Evolutionary conservation across 768 basidiomycete genomes (phyloP).

Genomic region (Trametes cinnabarina): DNA sequence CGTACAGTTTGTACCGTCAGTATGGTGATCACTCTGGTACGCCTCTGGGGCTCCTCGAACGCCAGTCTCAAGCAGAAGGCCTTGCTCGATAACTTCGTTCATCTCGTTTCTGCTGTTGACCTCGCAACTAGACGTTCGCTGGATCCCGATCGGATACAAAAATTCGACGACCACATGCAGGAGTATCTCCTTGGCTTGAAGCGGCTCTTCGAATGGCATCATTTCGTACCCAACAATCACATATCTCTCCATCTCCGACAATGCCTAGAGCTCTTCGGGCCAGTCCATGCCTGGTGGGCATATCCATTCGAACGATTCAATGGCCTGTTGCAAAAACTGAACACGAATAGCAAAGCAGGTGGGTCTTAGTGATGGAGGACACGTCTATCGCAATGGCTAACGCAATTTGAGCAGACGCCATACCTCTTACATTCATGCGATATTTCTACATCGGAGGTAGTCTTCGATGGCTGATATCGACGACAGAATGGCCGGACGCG

Average conservation of each 20-base stretch:
- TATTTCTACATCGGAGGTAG: background rate
- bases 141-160: conserved; percentile 1
- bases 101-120: conserved; percentile 23
- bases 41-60: conserved; percentile 31
- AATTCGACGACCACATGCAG: conserved; percentile 7
- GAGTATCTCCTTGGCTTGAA: conserved; percentile 23
- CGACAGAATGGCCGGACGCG: background rate
- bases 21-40: conserved; percentile 34
- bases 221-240: conserved; percentile 34
- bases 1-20: conserved; percentile 33
- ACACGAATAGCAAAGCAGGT: conserved; percentile 24
- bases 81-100: conserved; percentile 33
- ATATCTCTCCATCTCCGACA: conserved; percentile 32
- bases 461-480: background rate
- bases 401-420: too few species aligned
- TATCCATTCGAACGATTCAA: conserved; percentile 34
- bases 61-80: conserved; percentile 1
- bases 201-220: conserved; percentile 22
- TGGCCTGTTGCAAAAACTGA: conserved; percentile 23
- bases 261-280: conserved; percentile 30
- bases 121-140: conserved; percentile 19
- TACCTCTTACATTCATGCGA: background rate
- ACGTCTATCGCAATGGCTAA: too few species aligned
- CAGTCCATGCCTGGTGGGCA: conserved; percentile 25
- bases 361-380: too few species aligned